Evolutionary conservation across 208 protist genomes (phyloP), one percentile per base, ranked within the genome.

Genomic region (Wallacemonas sp.): DNA sequence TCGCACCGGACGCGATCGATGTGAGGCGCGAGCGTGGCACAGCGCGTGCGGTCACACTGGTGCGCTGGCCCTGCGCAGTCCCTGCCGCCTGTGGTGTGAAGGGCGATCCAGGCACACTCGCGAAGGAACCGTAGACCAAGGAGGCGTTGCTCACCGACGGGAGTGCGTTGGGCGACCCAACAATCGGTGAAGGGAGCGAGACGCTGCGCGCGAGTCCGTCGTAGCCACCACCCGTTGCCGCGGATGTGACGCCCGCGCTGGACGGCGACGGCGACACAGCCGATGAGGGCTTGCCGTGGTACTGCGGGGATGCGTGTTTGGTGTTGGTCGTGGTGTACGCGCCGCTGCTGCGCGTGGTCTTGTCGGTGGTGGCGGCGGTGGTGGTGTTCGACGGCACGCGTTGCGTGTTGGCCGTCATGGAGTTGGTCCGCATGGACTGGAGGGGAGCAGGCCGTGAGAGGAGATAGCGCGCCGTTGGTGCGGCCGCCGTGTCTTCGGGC

Each of bases 101-200:
- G 4, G 44, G 44, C 17, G 52, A 21, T 24, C 30, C 52, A 4
- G 30, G 30, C 29, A 39, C 30, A 29, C 30, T 58, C n/a, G 30
- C 26, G 32, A 58, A 58, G 30, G 52, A 16, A 9, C 29, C 19
- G 52, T 58, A 34, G n/a, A 19, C 16, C 17, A 58, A 19, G 29
- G 52, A 58, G 30, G 30, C 52, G 32, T 24, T 58, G 52, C 52
- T 58, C 5, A 39, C n/a, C 52, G 52, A 58, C 4, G 52, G 52
- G 16, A 58, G 30, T 16, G 52, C 3, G 52, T 39, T 19, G 4
- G 52, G 6, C 12, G 52, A 38, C 17, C 29, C n/a, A 24, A 58
- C 3, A 24, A 58, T 58, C 12, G 52, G 52, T 17, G 52, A 58
- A 14, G 38, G 52, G 29, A 41, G 52, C 52, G 52, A 58, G 17